Conservation (phyloP, 2,329 filamentous ascomycete genomes). For the Tolypocladium paradoxum region DNA sequence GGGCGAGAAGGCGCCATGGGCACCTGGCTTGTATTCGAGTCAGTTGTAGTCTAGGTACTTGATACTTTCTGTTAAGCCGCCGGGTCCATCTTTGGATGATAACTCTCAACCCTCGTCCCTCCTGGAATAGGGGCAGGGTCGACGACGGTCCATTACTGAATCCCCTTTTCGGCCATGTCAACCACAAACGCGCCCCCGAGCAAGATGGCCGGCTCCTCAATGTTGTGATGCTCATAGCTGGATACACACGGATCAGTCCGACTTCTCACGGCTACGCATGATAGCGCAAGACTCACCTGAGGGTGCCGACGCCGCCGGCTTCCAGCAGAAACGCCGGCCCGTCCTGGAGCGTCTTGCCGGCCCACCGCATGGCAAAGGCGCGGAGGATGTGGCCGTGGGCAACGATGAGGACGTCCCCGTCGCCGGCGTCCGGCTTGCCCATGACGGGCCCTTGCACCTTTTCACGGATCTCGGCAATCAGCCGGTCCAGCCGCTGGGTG, state of each 20-base stretch:
- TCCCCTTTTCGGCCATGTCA: constrained; percentile 19
- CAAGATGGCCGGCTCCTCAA: constrained; percentile 70
- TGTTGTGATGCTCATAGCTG: constrained; percentile 70
- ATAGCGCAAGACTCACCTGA: constrained; percentile 45
- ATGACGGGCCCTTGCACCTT: constrained; percentile 55
- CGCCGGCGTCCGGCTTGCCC: constrained; percentile 31
- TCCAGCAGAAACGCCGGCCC: constrained; percentile 77
- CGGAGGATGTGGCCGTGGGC: constrained; percentile 85
- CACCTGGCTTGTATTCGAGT: neutral
- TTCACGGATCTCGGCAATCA: constrained; percentile 65
- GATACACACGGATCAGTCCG: neutral
- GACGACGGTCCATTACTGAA: neutral
- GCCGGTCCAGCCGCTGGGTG: constrained; percentile 56
- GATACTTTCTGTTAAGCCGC: neutral
- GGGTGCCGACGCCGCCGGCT: constrained; percentile 70
- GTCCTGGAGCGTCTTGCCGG: constrained; percentile 59
- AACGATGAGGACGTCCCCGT: constrained; percentile 47
- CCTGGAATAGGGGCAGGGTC: neutral
- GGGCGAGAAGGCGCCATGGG: constrained; percentile 9
- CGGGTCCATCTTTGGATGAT: neutral
- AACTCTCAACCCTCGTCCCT: neutral
- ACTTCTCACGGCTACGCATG: neutral
- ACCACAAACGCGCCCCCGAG: constrained; percentile 62
- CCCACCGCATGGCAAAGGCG: constrained; percentile 82
- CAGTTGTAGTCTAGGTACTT: neutral